Evolutionary conservation across 2,329 filamentous ascomycete species (phyloP).

Genomic region (Cordyceps cicadae): DNA sequence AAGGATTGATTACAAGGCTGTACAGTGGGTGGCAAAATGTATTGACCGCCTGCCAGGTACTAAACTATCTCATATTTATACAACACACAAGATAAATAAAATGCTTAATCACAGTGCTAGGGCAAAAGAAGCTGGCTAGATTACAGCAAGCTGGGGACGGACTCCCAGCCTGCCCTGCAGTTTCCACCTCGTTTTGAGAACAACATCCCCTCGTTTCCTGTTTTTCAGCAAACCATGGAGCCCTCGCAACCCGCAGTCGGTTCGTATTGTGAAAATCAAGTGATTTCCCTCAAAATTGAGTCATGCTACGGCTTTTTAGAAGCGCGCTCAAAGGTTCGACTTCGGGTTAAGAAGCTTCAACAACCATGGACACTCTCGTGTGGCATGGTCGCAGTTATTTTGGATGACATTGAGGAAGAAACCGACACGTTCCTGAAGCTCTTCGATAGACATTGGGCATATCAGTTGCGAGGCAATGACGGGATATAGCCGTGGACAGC

Average conservation of each 20-base stretch:
- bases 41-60: too few species aligned
- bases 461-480: neutral
- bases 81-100: too few species aligned
- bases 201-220: too few species aligned
- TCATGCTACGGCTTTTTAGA: neutral
- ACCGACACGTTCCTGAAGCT: neutral
- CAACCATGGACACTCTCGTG: conserved; percentile 3
- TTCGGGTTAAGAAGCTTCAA: neutral
- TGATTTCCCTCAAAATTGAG: neutral
- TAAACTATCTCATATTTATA: too few species aligned
- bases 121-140: too few species aligned
- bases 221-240: neutral
- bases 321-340: neutral
- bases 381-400: neutral
- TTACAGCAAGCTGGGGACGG: too few species aligned
- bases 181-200: too few species aligned
- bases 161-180: too few species aligned
- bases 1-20: too few species aligned
- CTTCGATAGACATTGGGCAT: neutral
- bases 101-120: too few species aligned
- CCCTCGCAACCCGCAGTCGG: neutral
- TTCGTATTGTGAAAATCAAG: neutral
- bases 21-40: too few species aligned
- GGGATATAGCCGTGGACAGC: neutral
- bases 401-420: neutral